Conservation (phyloP, 2,329 filamentous ascomycete species). For the Fusarium anthophilum region DNA sequence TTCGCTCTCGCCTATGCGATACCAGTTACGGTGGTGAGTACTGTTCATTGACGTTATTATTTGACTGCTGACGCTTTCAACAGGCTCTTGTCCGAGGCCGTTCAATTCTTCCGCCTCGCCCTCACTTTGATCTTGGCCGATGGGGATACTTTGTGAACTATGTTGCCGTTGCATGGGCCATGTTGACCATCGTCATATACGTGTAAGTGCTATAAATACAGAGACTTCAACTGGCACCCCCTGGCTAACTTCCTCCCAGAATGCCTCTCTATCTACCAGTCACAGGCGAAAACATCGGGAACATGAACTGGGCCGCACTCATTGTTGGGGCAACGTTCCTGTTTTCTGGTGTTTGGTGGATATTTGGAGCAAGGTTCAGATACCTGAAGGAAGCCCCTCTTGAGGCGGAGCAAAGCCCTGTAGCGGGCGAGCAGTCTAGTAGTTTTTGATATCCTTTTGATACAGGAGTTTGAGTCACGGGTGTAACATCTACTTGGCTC, state of each 20-base stretch:
- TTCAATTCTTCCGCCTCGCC: neutral
- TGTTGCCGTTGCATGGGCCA: constrained; percentile 4
- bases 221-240: neutral
- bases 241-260: neutral
- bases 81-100: constrained; percentile 6
- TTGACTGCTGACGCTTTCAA: neutral
- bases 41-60: rapidly evolving
- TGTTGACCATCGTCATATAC: neutral
- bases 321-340: constrained; percentile 6
- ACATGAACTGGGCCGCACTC: constrained; percentile 20
- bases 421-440: rapidly evolving
- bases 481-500: too few relatives aligned
- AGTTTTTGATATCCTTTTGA: neutral
- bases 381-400: neutral
- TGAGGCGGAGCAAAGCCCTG: rapidly evolving
- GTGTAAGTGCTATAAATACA: neutral
- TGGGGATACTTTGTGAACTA: constrained; percentile 14
- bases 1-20: constrained; percentile 5
- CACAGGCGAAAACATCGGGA: neutral
- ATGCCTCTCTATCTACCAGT: constrained; percentile 18
- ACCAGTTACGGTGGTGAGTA: constrained; percentile 4
- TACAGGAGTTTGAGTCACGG: too few relatives aligned
- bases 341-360: constrained; percentile 4
- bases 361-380: neutral
- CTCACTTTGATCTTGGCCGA: constrained; percentile 7